phyloP scores from a whole-genome alignment of 108 stramenopile genomes.

The Hondaea fermentalgiana region DNA sequence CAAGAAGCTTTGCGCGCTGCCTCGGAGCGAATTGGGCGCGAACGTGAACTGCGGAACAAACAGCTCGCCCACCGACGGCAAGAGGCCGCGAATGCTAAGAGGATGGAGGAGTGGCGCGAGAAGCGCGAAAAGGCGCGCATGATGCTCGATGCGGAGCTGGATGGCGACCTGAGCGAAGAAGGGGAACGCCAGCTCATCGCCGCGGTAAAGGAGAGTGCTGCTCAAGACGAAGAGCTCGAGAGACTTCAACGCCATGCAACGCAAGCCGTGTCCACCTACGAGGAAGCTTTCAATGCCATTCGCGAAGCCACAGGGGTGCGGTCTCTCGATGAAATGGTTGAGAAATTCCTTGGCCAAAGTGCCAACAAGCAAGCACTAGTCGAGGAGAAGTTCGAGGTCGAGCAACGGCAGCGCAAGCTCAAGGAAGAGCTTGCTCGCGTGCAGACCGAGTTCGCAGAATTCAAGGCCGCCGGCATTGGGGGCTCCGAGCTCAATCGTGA shows the following conservation, averaged over 20 bases:
- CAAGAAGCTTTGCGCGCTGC: not conserved
- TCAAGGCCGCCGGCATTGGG: constrained; percentile 9
- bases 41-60: not conserved
- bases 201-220: not conserved
- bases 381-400: not conserved
- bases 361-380: constrained; percentile 5
- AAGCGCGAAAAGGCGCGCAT: constrained; percentile 9
- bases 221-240: not conserved
- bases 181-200: not conserved
- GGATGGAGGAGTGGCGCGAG: constrained; percentile 7
- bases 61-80: not conserved
- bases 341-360: not conserved
- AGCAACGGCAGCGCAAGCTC: constrained; percentile 17
- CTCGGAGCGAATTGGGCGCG: not conserved
- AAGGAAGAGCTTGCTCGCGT: constrained; percentile 12
- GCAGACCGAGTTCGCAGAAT: constrained; percentile 6
- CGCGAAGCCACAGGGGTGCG: constrained; percentile 9
- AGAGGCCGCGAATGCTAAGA: not conserved
- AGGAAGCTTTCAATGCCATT: not conserved
- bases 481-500: constrained; percentile 3
- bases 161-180: not conserved
- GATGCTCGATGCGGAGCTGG: constrained; percentile 3
- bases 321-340: not conserved
- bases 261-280: constrained; percentile 1
- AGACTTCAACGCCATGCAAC: not conserved